phyloP scores from a whole-genome alignment of 2,329 filamentous ascomycete genomes.

The Aspergillus carbonarius region DNA sequence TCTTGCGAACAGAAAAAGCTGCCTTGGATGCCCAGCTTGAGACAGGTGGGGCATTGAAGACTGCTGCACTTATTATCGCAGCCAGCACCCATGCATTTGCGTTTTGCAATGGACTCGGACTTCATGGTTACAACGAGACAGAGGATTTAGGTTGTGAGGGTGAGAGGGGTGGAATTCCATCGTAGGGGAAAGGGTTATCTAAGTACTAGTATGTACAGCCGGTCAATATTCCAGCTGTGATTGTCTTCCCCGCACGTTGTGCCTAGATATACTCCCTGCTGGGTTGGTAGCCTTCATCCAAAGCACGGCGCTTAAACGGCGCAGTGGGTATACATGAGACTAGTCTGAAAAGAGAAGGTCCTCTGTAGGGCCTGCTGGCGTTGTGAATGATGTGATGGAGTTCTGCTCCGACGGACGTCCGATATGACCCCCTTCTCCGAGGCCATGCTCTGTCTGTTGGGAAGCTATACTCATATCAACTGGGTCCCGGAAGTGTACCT shows the following conservation, averaged over 20 bases:
- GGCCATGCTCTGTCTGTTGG: too few species aligned
- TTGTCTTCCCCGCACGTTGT: not conserved
- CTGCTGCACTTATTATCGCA: not conserved
- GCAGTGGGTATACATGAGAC: not conserved
- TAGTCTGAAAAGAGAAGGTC: not conserved
- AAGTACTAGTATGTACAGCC: not conserved
- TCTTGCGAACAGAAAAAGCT: constrained; percentile 80
- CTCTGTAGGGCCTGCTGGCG: not conserved
- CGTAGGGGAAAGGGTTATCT: too few species aligned
- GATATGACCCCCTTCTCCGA: not conserved
- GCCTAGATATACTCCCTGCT: not conserved
- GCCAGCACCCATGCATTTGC: not conserved
- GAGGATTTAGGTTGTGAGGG: too few species aligned
- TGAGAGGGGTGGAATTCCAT: not conserved
- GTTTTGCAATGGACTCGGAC: not conserved
- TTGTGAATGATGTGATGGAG: not conserved
- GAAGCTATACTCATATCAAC: too few species aligned
- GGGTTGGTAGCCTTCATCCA: not conserved
- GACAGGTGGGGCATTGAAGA: constrained; percentile 85
- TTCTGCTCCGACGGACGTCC: not conserved
- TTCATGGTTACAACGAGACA: not conserved
- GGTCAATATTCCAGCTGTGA: not conserved
- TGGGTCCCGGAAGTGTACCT: too few species aligned
- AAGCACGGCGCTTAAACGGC: not conserved
- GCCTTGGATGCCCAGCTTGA: constrained; percentile 73